These are phyloP conservation scores for Papiliotrema nemorosa DNA, from an alignment of 1,284 basidiomycete species.

Conservation along the genomic window DNA sequence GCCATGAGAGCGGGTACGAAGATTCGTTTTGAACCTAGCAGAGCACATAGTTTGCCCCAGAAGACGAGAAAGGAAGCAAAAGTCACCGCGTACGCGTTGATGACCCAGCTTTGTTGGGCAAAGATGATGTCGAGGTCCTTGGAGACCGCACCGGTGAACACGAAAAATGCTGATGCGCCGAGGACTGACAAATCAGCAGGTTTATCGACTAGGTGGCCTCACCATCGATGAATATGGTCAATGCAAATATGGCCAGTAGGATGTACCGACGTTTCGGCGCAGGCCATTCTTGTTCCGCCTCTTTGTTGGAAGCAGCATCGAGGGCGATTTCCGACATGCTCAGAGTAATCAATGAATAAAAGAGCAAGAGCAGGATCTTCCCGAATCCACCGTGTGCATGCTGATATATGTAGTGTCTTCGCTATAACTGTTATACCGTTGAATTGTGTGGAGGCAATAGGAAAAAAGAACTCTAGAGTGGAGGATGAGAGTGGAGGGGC, in stretches of 20 bases:
- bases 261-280: neutral
- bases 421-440: too few species aligned
- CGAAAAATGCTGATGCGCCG: neutral
- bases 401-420: too few species aligned
- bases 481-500: too few species aligned
- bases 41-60: constrained; percentile 39
- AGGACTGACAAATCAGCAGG: neutral
- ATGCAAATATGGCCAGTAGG: neutral
- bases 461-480: too few species aligned
- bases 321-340: too few species aligned
- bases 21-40: constrained; percentile 37
- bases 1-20: constrained; percentile 27
- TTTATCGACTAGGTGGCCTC: neutral
- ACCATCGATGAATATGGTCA: constrained; percentile 1
- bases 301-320: too few species aligned
- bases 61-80: constrained; percentile 37
- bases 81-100: constrained; percentile 24
- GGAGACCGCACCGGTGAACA: neutral
- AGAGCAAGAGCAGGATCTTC: too few species aligned
- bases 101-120: constrained; percentile 1
- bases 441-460: too few species aligned
- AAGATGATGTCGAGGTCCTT: neutral
- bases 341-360: too few species aligned
- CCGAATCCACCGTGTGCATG: too few species aligned
- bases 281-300: too few species aligned